These are phyloP conservation scores for Nyssa sinensis DNA, from an alignment of 148 eudicot species.

Conservation along the genomic window DNA sequence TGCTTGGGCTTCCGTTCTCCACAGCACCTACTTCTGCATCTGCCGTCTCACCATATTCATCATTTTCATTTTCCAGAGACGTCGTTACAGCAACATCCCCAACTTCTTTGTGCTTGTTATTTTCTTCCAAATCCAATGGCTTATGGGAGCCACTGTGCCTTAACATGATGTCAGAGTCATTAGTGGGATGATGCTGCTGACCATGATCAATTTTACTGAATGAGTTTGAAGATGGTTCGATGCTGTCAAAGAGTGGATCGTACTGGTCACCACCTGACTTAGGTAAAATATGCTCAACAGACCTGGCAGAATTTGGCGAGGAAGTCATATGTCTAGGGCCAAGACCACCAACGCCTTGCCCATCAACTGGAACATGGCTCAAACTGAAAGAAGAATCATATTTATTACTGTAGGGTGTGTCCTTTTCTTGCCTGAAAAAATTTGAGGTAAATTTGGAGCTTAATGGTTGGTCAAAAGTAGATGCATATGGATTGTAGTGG, in stretches of 20 bases:
- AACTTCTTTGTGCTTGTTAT: slow-evolving; percentile 45
- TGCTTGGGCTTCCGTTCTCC: slow-evolving; percentile 62
- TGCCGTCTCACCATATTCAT: slow-evolving; percentile 89
- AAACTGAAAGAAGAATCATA: slow-evolving; percentile 40
- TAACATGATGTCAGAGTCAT: slow-evolving; percentile 41
- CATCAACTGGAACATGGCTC: slow-evolving; percentile 41
- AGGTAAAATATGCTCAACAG: slow-evolving; percentile 35
- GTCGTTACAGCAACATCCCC: slow-evolving; percentile 39
- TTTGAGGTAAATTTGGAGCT: slow-evolving; percentile 59
- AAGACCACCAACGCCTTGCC: slow-evolving; percentile 28
- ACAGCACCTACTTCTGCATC: slow-evolving; percentile 85
- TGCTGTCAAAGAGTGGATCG: slow-evolving; percentile 93
- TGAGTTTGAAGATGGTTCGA: slow-evolving; percentile 76
- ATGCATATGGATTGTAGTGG: slow-evolving; percentile 85
- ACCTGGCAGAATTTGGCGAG: slow-evolving; percentile 34
- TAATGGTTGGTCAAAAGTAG: slow-evolving; percentile 84
- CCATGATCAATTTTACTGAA: slow-evolving; percentile 37
- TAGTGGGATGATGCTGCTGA: slow-evolving; percentile 45
- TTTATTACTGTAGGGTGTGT: slow-evolving; percentile 28
- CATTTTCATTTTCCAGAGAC: slow-evolving; percentile 66
- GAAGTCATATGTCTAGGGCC: slow-evolving; percentile 29
- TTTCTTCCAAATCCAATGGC: slow-evolving; percentile 51
- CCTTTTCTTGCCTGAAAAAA: slow-evolving; percentile 44
- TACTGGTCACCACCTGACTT: slow-evolving; percentile 65
- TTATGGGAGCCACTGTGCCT: slow-evolving; percentile 45